Evolutionary conservation across 2,329 filamentous ascomycete species (phyloP), one percentile per base, ranked within the genome.

Genomic region (Epichloe scottii): DNA sequence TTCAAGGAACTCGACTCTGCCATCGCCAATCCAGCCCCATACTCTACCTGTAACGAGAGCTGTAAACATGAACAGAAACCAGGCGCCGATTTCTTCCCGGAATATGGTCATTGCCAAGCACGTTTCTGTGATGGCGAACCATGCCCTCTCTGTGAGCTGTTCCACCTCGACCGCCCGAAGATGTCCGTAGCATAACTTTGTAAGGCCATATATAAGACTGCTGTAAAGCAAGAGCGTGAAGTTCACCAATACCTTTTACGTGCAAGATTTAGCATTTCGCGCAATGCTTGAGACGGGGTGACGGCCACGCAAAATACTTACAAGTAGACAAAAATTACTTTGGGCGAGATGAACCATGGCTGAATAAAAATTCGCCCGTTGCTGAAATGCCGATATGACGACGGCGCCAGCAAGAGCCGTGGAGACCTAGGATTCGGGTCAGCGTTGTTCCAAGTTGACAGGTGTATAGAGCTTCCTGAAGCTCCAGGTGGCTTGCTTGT

Each of bases 91-190:
- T 65, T 97, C 90, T 56, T 96, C 93, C 43, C 93, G 79, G 68
- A 98, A 97, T 57, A 95, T 95, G 33, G 93, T 96, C 91, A 98
- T 97, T 33, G 93, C 93, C 56, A 98, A 75, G 63, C 90, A 88
- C 56, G 93, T 98, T 71, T 98, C 93, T 45, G 91, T 95, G 40
- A 97, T 87, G 39, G 93, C 91, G 64, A 96, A 96, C 94, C 94
- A 98, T 47, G 87, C 90, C 68, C 91, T 91, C 68, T 98, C 93
- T 64, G 95, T 96, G 14, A 98, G 79, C 66, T 97, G 91, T 68
- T 98, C 94, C 61, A 93, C 87, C 72, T 98, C 93, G 72, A 95
- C 88, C 26, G 89, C 85, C 58, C 94, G 89, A 21, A 98, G 79
- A 17, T 82, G 84, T 54, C 93, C 93, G 63, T 91, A 98, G 64